Conservation (phyloP, 106 monocot species). For the Chionographis japonica region DNA sequence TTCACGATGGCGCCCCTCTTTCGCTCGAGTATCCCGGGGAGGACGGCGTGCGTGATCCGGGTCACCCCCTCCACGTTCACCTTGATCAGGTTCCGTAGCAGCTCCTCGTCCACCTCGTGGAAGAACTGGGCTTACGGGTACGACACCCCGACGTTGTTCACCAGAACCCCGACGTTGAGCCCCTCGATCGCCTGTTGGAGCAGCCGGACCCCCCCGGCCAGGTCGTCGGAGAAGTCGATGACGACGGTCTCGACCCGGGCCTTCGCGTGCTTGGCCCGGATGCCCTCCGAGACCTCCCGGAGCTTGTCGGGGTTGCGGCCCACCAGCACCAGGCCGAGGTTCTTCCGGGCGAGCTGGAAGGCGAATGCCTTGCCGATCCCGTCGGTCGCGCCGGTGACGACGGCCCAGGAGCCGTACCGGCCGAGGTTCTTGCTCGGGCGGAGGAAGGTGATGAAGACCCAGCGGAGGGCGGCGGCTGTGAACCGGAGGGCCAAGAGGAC, state of each 20-base stretch:
- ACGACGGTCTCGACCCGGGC: conserved; percentile 19
- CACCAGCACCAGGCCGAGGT: conserved; percentile 37
- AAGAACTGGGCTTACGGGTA: conserved; percentile 39
- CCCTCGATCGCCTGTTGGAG: conserved; percentile 26
- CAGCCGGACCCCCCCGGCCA: conserved; percentile 8
- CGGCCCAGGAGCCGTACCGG: conserved; percentile 34
- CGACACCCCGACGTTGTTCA: conserved; percentile 46
- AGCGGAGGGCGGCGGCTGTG: conserved; percentile 8
- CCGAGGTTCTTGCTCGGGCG: conserved; percentile 26
- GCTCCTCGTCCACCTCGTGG: conserved; percentile 42
- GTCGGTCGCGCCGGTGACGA: conserved; percentile 43
- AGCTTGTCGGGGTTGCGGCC: too few species aligned
- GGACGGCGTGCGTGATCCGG: conserved; percentile 29
- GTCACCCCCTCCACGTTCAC: conserved; percentile 45
- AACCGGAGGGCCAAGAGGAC: conserved; percentile 13
- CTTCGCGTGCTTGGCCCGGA: conserved; percentile 12
- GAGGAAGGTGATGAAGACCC: conserved; percentile 31
- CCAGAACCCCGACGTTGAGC: conserved; percentile 40
- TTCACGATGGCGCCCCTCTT: conserved; percentile 38
- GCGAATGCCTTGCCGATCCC: conserved; percentile 41
- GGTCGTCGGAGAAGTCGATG: conserved; percentile 32
- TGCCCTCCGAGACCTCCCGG: conserved; percentile 12
- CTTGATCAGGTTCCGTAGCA: conserved; percentile 31
- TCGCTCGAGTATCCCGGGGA: conserved; percentile 39
- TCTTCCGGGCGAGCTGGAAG: conserved; percentile 31